Percentiles rank a stretch among this genome's conserved stretches.
phyloP scores from a whole-genome alignment of 495 filamentous ascomycete species.

The Rhypophila decipiens region DNA sequence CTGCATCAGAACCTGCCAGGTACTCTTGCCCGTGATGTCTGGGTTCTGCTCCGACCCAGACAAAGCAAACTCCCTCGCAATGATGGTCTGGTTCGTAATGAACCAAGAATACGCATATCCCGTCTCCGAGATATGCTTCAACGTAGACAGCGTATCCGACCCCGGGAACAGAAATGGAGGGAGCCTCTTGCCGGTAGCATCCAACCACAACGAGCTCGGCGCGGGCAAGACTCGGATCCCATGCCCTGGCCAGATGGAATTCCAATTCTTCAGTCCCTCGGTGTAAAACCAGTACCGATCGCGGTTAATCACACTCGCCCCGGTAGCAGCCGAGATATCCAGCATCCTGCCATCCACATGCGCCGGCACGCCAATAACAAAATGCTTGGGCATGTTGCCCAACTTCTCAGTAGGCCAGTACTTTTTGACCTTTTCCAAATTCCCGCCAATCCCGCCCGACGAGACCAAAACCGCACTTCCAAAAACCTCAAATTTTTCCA shows the following conservation, averaged over 20 bases:
- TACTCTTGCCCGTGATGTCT: conserved; percentile 44
- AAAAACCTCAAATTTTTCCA: conserved; percentile 38
- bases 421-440: conserved; percentile 44
- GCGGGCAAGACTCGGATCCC: conserved; percentile 46
- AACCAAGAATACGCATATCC: conserved; percentile 53
- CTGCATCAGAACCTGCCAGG: conserved; percentile 37
- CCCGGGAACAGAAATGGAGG: conserved; percentile 44
- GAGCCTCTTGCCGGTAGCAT: conserved; percentile 44
- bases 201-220: conserved; percentile 48
- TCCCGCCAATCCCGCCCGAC: conserved; percentile 45
- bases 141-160: conserved; percentile 43
- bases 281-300: conserved; percentile 53
- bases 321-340: conserved; percentile 37
- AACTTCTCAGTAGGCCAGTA: conserved; percentile 42
- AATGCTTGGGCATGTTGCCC: conserved; percentile 38
- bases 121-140: conserved; percentile 46
- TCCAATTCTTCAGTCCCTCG: conserved; percentile 47
- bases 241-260: conserved; percentile 46
- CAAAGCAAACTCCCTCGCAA: conserved; percentile 46
- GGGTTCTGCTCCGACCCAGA: conserved; percentile 51
- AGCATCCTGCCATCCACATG: conserved; percentile 50
- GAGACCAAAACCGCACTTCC: conserved; percentile 40
- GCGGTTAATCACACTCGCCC: conserved; percentile 42
- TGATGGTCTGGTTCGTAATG: conserved; percentile 43
- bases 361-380: conserved; percentile 46